These are phyloP conservation scores for Neoboletus subvelutipes DNA, from an alignment of 768 basidiomycete species.

Conservation along the genomic window DNA sequence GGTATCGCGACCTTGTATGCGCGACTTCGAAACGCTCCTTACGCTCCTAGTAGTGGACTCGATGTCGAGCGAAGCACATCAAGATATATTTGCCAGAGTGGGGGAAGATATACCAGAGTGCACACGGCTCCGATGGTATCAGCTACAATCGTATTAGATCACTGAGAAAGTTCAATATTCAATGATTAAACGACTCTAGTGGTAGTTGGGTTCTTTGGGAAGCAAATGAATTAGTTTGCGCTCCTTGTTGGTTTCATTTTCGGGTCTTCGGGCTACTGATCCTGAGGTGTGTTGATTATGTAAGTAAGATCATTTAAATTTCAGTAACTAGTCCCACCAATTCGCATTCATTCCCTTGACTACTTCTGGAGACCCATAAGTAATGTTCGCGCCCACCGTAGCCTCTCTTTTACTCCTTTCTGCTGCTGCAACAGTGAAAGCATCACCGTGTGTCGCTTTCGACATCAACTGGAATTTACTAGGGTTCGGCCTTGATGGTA, in stretches of 20 bases:
- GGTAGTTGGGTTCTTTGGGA: too few relatives aligned
- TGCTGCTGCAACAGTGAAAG: conserved; percentile 33
- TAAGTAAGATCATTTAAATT: not conserved
- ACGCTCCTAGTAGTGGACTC: not conserved
- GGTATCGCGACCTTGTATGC: not conserved
- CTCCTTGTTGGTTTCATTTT: not conserved
- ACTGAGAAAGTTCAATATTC: too few relatives aligned
- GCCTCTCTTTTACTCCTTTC: conserved; percentile 55
- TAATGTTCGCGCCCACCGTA: conserved; percentile 43
- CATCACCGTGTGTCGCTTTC: conserved; percentile 71
- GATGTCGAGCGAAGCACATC: not conserved
- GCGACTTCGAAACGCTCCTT: too few relatives aligned
- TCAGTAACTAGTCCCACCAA: not conserved
- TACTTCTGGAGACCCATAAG: not conserved
- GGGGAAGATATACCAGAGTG: too few relatives aligned
- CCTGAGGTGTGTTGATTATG: not conserved
- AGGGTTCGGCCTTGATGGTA: conserved; percentile 79
- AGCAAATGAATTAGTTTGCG: too few relatives aligned
- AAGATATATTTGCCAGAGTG: too few relatives aligned
- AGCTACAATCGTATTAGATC: not conserved
- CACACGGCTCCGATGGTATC: not conserved
- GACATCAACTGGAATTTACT: conserved; percentile 81
- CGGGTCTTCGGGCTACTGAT: not conserved
- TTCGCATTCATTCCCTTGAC: not conserved
- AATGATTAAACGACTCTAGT: too few relatives aligned